Evolutionary conservation across 768 basidiomycete species (phyloP), one percentile per base, ranked within the genome.

Genomic region (Mycena rosella): DNA sequence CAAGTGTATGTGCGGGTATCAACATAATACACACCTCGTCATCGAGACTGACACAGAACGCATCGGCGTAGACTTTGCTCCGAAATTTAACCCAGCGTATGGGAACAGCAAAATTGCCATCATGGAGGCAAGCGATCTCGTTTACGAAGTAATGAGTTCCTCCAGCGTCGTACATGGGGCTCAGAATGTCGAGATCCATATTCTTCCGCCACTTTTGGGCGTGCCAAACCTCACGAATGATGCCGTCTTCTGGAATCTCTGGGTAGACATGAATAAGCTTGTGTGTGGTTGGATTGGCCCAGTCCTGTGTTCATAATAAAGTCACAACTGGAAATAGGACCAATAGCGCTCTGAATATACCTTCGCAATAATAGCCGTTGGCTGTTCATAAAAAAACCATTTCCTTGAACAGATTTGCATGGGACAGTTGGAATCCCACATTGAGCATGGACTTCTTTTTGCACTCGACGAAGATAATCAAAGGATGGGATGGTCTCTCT

Each of bases 331-430:
- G n/a, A n/a, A n/a, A n/a, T n/a, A n/a, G n/a, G n/a, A n/a, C n/a
- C n/a, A n/a, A n/a, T n/a, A n/a, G n/a, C n/a, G n/a, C n/a, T n/a
- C n/a, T 11, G 6, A 6, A 34, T 6, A 34, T 40, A 62, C 65
- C 58, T 62, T 51, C 14, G 58, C 58, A 36, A 67, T 62, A 10
- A 67, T 44, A 5, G 58, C 60, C 0, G 51, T 27, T 14, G 65
- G 42, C 62, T 52, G 48, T 62, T 67, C 52, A 67, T 67, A 22
- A 55, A 62, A 34, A 67, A n/a, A n/a, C n/a, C n/a, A n/a, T n/a
- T n/a, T n/a, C n/a, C n/a, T n/a, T n/a, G n/a, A n/a, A n/a, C n/a
- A n/a, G n/a, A n/a, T n/a, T n/a, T n/a, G n/a, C n/a, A n/a, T n/a
- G n/a, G n/a, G n/a, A n/a, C n/a, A n/a, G n/a, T 47, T 24, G 65